Base-by-base conservation (phyloP, 148 eudicot genomes). In the Tetragonia tetragonoides region DNA sequence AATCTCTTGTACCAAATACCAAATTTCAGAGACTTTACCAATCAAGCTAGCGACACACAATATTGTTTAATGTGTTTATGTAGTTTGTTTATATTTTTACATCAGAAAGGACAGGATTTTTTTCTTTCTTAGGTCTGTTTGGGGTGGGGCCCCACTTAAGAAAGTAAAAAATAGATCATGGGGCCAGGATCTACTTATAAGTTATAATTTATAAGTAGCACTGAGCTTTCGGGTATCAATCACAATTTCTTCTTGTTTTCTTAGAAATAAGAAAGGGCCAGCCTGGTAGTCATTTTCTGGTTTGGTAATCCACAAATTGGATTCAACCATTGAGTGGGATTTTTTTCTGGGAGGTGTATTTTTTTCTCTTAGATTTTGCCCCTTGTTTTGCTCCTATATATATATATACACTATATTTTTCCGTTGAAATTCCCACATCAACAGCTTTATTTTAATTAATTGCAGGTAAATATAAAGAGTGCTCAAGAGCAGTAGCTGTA, bases 291-390 rank as follows among this genome's bases (percentile, higher is more conserved):
- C 72, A 53, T 60, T 78, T 61, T 7, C 24, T 44, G 68, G 20
- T 49, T 60, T 24, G 68, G 17, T 24, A 78, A 77, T 60, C 57
- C 74, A 66, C 68, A 69, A 68, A 62, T 47, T 75, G 39, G 28
- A 16, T 17, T 40, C 47, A 54, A 66, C 63, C 68, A 72, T 81
- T 59, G 75, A 70, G 42, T 14, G 39, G 40, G 12, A 57, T 28
- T 28, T n/a, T n/a, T n/a, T n/a, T n/a, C n/a, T 28, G 34, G 34
- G 34, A 28, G 34, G 34, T 28, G 21, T 28, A 49, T 47, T 28
- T 10, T 70, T 76, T 78, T 70, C 77, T 78, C 47, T 60, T 77
- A 77, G 21, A 62, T 72, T 28, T 66, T 72, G 64, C 16, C 70
- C 14, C 24, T 24, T 74, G 38, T 18, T 59, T 75, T 59, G 14